A percentile compares a stretch with the other conserved stretches of the same genome.
Evolutionary conservation across 345 rosid species (phyloP).

Genomic region (Salix dunnii): DNA sequence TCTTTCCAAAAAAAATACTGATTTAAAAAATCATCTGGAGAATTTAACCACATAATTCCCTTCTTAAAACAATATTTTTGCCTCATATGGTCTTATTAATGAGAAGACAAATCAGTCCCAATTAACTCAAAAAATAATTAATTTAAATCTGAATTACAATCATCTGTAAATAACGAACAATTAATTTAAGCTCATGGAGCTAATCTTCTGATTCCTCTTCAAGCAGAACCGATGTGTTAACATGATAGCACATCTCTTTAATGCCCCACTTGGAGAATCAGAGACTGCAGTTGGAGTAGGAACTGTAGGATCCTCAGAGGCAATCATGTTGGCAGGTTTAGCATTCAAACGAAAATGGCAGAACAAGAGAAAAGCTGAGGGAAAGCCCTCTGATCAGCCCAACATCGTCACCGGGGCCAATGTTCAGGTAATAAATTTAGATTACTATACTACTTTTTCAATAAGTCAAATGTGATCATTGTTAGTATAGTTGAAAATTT

Average conservation of each 20-base stretch:
- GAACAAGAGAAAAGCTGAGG: background rate
- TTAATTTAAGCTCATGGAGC: background rate
- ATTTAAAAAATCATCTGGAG: too few relatives aligned
- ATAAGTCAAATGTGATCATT: background rate
- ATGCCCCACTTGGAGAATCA: constrained; percentile 24
- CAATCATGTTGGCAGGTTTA: constrained; percentile 5
- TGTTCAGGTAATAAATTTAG: background rate
- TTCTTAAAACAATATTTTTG: too few relatives aligned
- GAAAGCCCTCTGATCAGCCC: constrained; percentile 5
- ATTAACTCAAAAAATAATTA: too few relatives aligned
- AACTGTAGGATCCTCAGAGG: background rate
- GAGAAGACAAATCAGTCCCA: too few relatives aligned
- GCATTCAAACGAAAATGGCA: constrained; percentile 8
- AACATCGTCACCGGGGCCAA: constrained; percentile 9
- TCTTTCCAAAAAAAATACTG: too few relatives aligned
- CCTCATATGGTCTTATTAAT: too few relatives aligned
- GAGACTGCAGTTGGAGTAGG: constrained; percentile 20
- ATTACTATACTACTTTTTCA: background rate
- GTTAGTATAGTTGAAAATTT: too few relatives aligned
- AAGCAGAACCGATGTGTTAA: constrained; percentile 28
- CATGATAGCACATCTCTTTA: constrained; percentile 27
- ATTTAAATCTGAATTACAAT: too few relatives aligned
- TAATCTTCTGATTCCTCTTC: background rate
- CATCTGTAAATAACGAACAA: background rate
- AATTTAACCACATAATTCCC: too few relatives aligned